These are phyloP conservation scores for Cymbidium sinense DNA, from an alignment of 106 monocot species.

Conservation along the genomic window DNA sequence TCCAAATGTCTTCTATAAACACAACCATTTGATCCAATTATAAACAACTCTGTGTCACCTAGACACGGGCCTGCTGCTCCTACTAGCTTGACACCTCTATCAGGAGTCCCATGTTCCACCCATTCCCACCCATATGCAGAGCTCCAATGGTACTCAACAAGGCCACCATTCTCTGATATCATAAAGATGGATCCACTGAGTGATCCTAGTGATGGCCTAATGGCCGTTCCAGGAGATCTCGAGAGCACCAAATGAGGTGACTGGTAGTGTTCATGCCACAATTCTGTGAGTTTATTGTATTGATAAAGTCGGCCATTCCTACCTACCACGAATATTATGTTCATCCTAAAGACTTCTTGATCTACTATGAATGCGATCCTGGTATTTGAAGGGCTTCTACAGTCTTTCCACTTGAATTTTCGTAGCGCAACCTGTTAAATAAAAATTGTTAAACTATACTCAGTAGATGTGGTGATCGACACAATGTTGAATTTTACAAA, in stretches of 20 bases:
- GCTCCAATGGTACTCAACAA: constrained; percentile 80
- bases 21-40: constrained; percentile 70
- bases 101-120: constrained; percentile 85
- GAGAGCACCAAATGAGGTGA: constrained; percentile 78
- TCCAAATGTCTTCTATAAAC: constrained; percentile 60
- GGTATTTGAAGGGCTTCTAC: constrained; percentile 50
- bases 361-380: constrained; percentile 76
- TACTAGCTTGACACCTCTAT: constrained; percentile 34
- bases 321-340: constrained; percentile 65
- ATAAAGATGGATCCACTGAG: constrained; percentile 74
- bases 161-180: constrained; percentile 58
- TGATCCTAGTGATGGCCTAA: constrained; percentile 43
- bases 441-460: neutral
- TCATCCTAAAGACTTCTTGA: constrained; percentile 61
- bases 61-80: constrained; percentile 75
- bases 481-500: neutral
- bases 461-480: neutral
- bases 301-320: constrained; percentile 74
- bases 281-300: constrained; percentile 70
- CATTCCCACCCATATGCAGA: constrained; percentile 69
- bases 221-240: constrained; percentile 57
- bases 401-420: constrained; percentile 93
- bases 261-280: constrained; percentile 85
- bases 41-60: constrained; percentile 42
- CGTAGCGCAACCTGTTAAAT: constrained; percentile 47